Conservation (phyloP, 768 basidiomycete species). For the Termitomyces sp. region DNA sequence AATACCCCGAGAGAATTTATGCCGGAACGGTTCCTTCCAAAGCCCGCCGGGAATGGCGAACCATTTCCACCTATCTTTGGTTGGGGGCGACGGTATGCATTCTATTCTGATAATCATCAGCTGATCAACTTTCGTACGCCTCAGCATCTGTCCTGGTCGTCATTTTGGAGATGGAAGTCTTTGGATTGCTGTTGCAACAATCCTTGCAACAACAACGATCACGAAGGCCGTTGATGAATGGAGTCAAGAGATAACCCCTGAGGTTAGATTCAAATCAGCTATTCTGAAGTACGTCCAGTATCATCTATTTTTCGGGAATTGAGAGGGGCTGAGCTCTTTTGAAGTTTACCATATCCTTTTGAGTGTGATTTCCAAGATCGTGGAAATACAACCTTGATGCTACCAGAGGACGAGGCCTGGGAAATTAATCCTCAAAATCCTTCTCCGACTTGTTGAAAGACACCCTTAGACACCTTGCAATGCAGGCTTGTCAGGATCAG, state of each 20-base stretch:
- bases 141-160: conserved; percentile 23
- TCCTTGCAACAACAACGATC: conserved; percentile 26
- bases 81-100: conserved; percentile 28
- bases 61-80: too few relatives aligned
- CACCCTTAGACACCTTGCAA: conserved; percentile 68
- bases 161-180: too few relatives aligned
- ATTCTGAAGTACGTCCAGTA: conserved; percentile 1
- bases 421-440: too few relatives aligned
- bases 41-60: too few relatives aligned
- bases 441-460: conserved; percentile 87
- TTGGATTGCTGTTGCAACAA: too few relatives aligned
- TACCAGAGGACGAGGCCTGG: background rate
- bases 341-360: background rate
- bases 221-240: conserved; percentile 19
- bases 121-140: background rate
- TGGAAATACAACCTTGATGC: background rate
- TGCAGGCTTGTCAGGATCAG: conserved; percentile 82
- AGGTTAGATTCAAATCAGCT: conserved; percentile 1
- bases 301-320: background rate
- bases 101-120: background rate
- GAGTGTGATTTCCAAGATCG: background rate
- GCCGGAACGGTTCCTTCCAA: too few relatives aligned
- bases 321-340: background rate
- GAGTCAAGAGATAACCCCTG: too few relatives aligned
- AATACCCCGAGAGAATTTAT: too few relatives aligned